Evolutionary conservation across 371 early-diverging fungal species (phyloP).

Genomic region (Circinella umbellata): DNA sequence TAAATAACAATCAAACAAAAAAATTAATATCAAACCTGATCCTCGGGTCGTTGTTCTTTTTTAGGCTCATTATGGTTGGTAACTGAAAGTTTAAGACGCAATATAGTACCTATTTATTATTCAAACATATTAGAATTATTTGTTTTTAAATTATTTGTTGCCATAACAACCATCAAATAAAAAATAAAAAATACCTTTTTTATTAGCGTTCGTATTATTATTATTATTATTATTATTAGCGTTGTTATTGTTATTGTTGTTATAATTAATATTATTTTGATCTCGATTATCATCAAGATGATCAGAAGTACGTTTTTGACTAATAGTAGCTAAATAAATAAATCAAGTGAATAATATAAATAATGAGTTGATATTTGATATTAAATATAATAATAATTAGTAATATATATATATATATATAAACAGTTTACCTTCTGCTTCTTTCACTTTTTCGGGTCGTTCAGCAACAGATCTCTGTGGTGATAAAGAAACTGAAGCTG

Average conservation of each 20-base stretch:
- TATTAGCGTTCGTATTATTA: background rate
- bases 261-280: background rate
- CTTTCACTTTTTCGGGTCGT: background rate
- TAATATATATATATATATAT: too few relatives aligned
- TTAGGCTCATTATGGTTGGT: slow-evolving; percentile 8
- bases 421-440: background rate
- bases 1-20: background rate
- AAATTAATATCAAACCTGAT: slow-evolving; percentile 4
- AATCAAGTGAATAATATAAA: background rate
- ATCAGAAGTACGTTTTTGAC: background rate
- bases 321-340: background rate
- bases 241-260: background rate
- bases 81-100: slow-evolving; percentile 14
- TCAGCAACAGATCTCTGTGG: background rate
- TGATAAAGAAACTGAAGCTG: too few relatives aligned
- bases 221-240: background rate
- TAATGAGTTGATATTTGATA: too few relatives aligned
- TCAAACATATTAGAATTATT: too few relatives aligned
- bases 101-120: background rate
- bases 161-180: background rate
- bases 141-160: background rate
- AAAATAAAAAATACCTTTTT: background rate
- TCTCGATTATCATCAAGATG: background rate
- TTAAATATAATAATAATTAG: too few relatives aligned
- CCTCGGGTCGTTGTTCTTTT: background rate